Base-by-base conservation (phyloP, 2,329 filamentous ascomycete genomes). In the Neofusicoccum sp. region DNA sequence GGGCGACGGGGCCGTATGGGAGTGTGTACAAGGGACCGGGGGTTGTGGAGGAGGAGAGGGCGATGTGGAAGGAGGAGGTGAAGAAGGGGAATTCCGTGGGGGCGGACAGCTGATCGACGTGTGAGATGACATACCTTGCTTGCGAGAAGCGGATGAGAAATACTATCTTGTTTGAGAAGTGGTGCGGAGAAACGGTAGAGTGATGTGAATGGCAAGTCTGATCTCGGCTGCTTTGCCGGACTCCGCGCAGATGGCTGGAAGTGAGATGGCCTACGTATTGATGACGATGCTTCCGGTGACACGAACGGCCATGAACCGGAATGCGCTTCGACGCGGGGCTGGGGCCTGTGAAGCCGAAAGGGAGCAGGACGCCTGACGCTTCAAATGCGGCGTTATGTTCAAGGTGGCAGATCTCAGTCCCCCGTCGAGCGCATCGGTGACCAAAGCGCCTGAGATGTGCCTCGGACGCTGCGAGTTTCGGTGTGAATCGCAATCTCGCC, bases 1-100 rank as follows among this genome's bases (percentile, higher is more conserved):
- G 84, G 82, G 84, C 82, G 1, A 81, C 76, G 26, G 85, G 85
- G 0, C 57, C 82, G 48, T 86, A 87, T 68, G 84, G 85, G 0
- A 83, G 83, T 63, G 78, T 83, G 9, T 88, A 87, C 67, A 72
- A 78, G 61, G 85, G 85, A 0, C 85, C 85, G 1, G 85, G 85
- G 0, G 82, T 86, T 1, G 73, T 75, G 7, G 72, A 74, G 44
- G 70, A 77, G 63, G 84, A 87, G 70, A 73, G 84, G 57, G 72
- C 73, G 68, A 82, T 80, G 28, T 86, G 84, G 82, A 80, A 76
- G 70, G 71, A 76, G 71, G 80, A 79, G 71, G 41, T 61, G 8
- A 48, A 57, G 11, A 48, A 12, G 41, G 49, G 59, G 4, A 56
- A 56, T 33, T 56, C 51, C 28, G 36, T 56, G 38, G 36, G 43